Evolutionary conservation across 306 rosid species (phyloP), one percentile per base, ranked within the genome.

Genomic region (Citrullus amarus): DNA sequence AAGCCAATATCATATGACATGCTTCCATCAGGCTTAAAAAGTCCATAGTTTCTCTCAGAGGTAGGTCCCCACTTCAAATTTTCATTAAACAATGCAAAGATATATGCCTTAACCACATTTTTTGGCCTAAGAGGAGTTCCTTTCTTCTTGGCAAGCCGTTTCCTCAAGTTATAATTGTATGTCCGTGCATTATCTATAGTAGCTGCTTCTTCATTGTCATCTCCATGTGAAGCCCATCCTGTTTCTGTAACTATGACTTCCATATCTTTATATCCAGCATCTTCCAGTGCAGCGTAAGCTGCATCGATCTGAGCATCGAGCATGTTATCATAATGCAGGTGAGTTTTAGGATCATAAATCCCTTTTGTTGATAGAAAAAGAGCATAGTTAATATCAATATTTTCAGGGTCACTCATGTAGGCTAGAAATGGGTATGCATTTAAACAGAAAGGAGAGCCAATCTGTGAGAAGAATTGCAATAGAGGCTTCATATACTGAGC

Each of bases 291-390:
- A 9, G 92, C 83, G 80, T 92, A 90, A 50, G 96, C 92, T 50
- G 97, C 98, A 85, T 92, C 98, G 68, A 94, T 92, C 90, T 90
- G 96, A 83, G 97, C 97, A 86, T 94, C 98, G 30, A 94, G 94
- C 98, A 92, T 88, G 86, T 94, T 94, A 81, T 92, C 97, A 80
- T 94, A 94, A 83, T 86, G 97, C 60, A 90, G 91, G 32, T 74
- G 78, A 59, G 85, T 90, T 73, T 79, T 84, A 3, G 88, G 88
- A 84, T 94, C 98, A 44, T 79, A 77, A 78, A 90, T 89, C 76
- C 95, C 96, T 69, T 86, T 34, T 11, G 90, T 85, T 50, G 92
- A 79, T 84, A 88, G 79, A 80, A 94, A 94, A 79, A 94, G 98
- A 41, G 97, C 96, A 80, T 94, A 94, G 74, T 94, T 90, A 80